Evolutionary conservation across 139 green algal genomes (phyloP).

Genomic region (Pseudopediastrum boryanum): DNA sequence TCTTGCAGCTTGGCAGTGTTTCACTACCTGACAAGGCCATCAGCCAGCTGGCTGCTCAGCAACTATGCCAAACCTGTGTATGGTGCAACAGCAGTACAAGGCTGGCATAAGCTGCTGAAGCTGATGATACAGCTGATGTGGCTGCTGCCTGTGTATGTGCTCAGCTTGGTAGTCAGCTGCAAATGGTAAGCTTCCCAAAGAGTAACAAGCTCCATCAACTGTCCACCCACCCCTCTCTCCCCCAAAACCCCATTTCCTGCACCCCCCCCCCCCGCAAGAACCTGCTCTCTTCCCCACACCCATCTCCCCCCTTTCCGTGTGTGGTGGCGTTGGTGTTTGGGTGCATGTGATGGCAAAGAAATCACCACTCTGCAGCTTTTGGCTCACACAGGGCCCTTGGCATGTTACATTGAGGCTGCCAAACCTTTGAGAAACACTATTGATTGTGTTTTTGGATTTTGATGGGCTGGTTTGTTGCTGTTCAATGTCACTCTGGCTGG

Average conservation of each 20-base stretch:
- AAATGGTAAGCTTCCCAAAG: constrained; percentile 53
- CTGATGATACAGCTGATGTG: constrained; percentile 62
- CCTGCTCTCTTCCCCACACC: no score
- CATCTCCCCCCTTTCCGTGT: background rate
- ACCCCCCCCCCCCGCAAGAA: background rate
- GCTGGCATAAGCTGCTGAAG: constrained; percentile 23
- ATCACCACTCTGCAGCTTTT: constrained; percentile 6
- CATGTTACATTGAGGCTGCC: no score
- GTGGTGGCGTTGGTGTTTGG: background rate
- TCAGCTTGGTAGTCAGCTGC: constrained; percentile 76
- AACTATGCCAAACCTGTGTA: constrained; percentile 30
- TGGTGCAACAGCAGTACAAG: background rate
- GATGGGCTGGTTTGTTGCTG: background rate
- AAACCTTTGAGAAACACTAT: no score
- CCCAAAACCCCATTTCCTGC: background rate
- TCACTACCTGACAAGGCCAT: constrained; percentile 40
- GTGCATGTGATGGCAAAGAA: constrained; percentile 1
- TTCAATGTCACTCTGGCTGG: background rate
- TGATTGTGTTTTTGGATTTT: background rate
- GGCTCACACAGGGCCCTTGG: background rate
- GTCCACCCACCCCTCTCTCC: no score
- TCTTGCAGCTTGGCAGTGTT: constrained; percentile 57
- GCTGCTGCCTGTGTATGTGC: constrained; percentile 74
- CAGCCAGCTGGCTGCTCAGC: constrained; percentile 50
- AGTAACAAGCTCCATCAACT: background rate